phyloP scores from a whole-genome alignment of 768 basidiomycete genomes.

The Amyloporia xantha region DNA sequence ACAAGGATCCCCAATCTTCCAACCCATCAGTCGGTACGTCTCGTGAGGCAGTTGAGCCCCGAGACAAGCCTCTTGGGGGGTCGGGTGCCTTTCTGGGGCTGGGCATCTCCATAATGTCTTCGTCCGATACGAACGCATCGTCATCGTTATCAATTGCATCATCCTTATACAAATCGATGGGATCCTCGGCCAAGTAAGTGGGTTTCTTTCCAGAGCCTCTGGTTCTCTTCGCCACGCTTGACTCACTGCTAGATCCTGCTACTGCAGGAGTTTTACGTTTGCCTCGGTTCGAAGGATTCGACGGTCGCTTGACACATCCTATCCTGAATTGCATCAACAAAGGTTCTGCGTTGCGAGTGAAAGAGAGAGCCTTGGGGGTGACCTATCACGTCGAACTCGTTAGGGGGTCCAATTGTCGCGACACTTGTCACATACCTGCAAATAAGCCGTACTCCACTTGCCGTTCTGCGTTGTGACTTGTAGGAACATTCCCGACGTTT shows the following conservation, averaged over 20 bases:
- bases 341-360: not conserved
- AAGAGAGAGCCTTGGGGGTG: not conserved
- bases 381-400: not conserved
- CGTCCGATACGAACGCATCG: slow-evolving; percentile 9
- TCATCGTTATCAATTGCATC: slow-evolving; percentile 19
- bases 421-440: not conserved
- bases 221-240: not conserved
- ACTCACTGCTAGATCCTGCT: not conserved
- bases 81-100: slow-evolving; percentile 6
- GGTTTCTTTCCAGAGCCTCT: slow-evolving; percentile 17
- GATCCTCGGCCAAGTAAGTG: slow-evolving; percentile 27
- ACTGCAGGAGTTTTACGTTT: not conserved
- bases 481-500: not conserved
- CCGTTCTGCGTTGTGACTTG: not conserved
- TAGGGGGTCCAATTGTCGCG: not conserved
- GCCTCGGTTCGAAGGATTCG: slow-evolving; percentile 4
- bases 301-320: not conserved
- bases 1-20: too few relatives aligned
- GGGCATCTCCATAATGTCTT: slow-evolving; percentile 12
- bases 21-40: too few relatives aligned
- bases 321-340: slow-evolving; percentile 1
- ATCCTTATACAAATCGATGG: slow-evolving; percentile 20
- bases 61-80: not conserved
- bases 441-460: not conserved
- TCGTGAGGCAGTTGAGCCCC: too few relatives aligned